These are phyloP conservation scores for Malania oleifera DNA, from an alignment of 164 flowering plant species.

Conservation along the genomic window DNA sequence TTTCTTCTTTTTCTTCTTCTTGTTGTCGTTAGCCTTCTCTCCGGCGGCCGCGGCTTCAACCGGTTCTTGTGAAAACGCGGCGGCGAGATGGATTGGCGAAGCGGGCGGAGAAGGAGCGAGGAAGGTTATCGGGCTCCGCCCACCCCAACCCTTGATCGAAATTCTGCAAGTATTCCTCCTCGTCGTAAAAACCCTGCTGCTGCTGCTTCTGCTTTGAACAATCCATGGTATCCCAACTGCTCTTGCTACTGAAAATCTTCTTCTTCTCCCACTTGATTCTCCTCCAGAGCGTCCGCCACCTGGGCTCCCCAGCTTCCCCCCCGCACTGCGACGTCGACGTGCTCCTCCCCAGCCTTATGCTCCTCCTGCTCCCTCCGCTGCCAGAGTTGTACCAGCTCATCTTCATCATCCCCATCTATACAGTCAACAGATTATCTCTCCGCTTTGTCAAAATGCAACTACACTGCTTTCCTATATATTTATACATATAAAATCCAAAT, in stretches of 20 bases:
- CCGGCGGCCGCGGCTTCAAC: too few relatives aligned
- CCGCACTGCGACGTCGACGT: neutral
- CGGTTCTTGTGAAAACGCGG: neutral
- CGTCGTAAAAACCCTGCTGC: slow-evolving; percentile 24
- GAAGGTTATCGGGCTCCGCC: slow-evolving; percentile 32
- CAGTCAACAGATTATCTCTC: too few relatives aligned
- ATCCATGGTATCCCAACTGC: too few relatives aligned
- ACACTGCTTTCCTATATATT: too few relatives aligned
- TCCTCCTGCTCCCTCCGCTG: neutral
- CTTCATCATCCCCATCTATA: slow-evolving; percentile 16
- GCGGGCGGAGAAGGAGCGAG: slow-evolving; percentile 45
- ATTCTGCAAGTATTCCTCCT: slow-evolving; percentile 26
- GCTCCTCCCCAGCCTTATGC: slow-evolving; percentile 17
- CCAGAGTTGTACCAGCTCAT: slow-evolving; percentile 28
- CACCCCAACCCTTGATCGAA: slow-evolving; percentile 36
- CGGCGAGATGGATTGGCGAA: slow-evolving; percentile 35
- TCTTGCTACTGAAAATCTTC: slow-evolving; percentile 10
- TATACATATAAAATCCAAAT: too few relatives aligned
- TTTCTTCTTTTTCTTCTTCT: neutral
- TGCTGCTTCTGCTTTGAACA: neutral
- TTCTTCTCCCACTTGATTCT: slow-evolving; percentile 28
- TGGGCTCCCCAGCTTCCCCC: neutral
- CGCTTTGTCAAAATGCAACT: too few relatives aligned
- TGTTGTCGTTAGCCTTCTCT: neutral
- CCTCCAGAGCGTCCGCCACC: slow-evolving; percentile 31